Evolutionary conservation across 768 basidiomycete genomes (phyloP).

Genomic region (Tricholoma sp.): DNA sequence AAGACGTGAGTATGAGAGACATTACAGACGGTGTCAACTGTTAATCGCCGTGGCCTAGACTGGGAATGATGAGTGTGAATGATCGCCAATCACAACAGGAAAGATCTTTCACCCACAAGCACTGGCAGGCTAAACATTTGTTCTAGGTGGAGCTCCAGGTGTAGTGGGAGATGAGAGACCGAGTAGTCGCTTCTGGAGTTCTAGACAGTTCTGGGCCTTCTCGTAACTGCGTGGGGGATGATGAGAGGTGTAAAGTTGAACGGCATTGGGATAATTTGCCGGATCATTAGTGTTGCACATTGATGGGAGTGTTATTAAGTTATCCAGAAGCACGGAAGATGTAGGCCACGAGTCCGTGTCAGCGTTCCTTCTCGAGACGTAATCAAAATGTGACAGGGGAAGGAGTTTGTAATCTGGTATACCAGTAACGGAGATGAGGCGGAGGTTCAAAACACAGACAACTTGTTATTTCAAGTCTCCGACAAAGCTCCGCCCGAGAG

Average conservation of each 20-base stretch:
- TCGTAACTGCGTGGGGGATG: neutral
- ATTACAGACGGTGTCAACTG: neutral
- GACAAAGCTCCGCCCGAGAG: no score
- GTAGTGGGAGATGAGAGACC: neutral
- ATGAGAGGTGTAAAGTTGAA: neutral
- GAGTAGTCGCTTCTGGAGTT: no score
- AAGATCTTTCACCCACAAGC: neutral
- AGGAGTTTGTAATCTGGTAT: no score
- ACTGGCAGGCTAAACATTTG: neutral
- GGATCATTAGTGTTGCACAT: neutral
- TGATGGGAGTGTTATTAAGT: neutral
- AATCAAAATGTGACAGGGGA: neutral
- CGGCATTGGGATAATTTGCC: neutral
- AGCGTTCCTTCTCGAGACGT: conserved; percentile 23
- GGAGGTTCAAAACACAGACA: no score
- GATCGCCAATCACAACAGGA: neutral
- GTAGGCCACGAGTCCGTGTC: neutral
- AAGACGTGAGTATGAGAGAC: neutral
- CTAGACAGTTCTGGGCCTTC: no score
- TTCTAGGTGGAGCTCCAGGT: neutral
- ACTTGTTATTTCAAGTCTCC: no score
- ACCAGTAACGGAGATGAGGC: no score
- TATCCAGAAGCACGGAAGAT: neutral
- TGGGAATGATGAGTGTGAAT: neutral
- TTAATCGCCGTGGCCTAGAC: neutral